Evolutionary conservation across 1,284 basidiomycete genomes (phyloP).

Genomic region (Blastosporella zonata): DNA sequence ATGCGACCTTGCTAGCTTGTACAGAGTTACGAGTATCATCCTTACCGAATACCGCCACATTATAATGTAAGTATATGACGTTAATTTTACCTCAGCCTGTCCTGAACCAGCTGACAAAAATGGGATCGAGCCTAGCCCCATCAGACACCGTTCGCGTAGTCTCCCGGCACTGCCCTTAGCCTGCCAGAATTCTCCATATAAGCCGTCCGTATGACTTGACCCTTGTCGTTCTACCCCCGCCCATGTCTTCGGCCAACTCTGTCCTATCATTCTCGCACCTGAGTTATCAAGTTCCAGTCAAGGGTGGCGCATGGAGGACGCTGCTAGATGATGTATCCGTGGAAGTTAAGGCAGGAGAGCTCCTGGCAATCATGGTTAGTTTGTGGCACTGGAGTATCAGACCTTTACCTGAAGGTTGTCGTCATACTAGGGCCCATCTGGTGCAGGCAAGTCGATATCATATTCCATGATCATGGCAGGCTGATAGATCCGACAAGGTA

Average conservation of each 20-base stretch:
- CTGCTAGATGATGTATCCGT: constrained; percentile 40
- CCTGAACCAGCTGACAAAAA: background rate
- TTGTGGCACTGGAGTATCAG: background rate
- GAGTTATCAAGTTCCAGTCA: constrained; percentile 21
- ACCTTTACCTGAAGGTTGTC: background rate
- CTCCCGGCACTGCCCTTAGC: background rate
- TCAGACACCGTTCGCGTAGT: background rate
- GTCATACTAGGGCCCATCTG: constrained; percentile 20
- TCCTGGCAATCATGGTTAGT: constrained; percentile 43
- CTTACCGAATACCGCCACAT: no score
- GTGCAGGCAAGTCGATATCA: constrained; percentile 16
- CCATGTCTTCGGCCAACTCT: constrained; percentile 10
- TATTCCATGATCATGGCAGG: background rate
- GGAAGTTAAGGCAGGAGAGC: constrained; percentile 36
- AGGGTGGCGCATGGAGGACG: constrained; percentile 18
- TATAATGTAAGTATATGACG: no score
- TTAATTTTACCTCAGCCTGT: background rate
- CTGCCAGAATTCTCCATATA: constrained; percentile 1
- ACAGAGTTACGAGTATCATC: no score
- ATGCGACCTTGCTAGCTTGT: no score
- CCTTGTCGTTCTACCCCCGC: background rate
- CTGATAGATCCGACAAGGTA: constrained; percentile 24
- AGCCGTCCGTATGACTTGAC: background rate
- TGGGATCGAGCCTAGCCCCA: background rate
- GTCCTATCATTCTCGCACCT: constrained; percentile 24